Conservation (phyloP, 768 basidiomycete species). For the Gloeopeniophorella convolvens region DNA sequence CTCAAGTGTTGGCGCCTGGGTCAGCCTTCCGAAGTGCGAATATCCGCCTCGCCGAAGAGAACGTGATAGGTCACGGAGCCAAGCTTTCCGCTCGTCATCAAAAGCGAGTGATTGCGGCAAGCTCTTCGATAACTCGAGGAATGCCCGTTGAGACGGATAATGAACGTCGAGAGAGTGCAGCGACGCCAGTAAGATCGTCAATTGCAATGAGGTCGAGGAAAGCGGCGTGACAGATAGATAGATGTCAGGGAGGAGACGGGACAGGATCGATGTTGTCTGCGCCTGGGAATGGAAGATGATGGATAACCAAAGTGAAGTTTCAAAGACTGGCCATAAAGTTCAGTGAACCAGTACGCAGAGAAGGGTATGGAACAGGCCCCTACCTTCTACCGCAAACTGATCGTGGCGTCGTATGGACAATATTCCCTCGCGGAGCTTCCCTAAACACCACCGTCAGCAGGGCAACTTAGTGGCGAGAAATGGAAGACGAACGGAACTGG, state of each 20-base stretch:
- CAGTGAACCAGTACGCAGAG: not conserved
- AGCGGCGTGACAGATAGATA: slow-evolving; percentile 30
- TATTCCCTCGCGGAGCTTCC: slow-evolving; percentile 72
- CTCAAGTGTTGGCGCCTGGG: not conserved
- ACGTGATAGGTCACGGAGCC: slow-evolving; percentile 48
- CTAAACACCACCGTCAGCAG: slow-evolving; percentile 31
- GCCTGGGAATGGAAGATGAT: slow-evolving; percentile 53
- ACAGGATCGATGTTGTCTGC: slow-evolving; percentile 57
- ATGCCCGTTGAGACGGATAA: slow-evolving; percentile 63
- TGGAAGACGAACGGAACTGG: slow-evolving; percentile 51
- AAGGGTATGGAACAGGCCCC: slow-evolving; percentile 10
- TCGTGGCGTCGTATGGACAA: slow-evolving; percentile 54
- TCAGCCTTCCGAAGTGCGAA: slow-evolving; percentile 5
- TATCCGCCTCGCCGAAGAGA: slow-evolving; percentile 32
- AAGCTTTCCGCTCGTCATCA: slow-evolving; percentile 33
- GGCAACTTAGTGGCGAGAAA: not conserved
- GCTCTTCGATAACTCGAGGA: slow-evolving; percentile 38
- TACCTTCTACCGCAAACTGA: slow-evolving; percentile 63
- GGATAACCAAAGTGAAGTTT: slow-evolving; percentile 64
- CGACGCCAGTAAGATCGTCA: slow-evolving; percentile 42
- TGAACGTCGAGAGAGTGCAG: slow-evolving; percentile 49
- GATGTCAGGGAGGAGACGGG: slow-evolving; percentile 48
- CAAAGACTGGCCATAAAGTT: slow-evolving; percentile 45
- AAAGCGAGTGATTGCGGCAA: slow-evolving; percentile 38
- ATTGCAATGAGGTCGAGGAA: slow-evolving; percentile 22